Evolutionary conservation across 768 basidiomycete species (phyloP), one percentile per base, ranked within the genome.

Genomic region (Calocybe cyanea): DNA sequence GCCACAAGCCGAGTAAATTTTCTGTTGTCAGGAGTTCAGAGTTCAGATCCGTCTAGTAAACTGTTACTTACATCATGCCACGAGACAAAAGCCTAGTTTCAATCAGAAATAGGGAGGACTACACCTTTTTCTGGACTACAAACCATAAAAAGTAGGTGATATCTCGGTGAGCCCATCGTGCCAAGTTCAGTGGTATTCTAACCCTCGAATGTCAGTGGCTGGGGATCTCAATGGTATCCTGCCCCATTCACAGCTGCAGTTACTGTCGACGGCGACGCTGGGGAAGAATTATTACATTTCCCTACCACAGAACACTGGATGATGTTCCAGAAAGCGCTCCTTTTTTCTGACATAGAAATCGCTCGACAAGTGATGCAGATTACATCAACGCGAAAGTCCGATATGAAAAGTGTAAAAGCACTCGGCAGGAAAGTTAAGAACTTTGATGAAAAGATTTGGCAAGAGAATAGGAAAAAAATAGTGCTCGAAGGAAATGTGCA

Each of bases 361-460:
- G 73, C 76, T 2, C 58, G 66, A 18, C 58, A 70, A 45, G 69
- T 83, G 10, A 53, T 79, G 18, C 60, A 48, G 2, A 61, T 70
- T 15, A 60, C 48, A 1, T 64, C 62, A 4, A 61, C 61, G 2
- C 59, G 57, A n/a, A 57, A 60, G 28, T 41, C 43, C 1, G 64
- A 66, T 25, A 70, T 78, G 60, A 63, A 65, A 8, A 41, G 52
- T 6, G 74, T 81, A 8, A 83, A 82, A 59, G 64, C 63, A 2
- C 67, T 82, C n/a, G 80, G 80, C 4, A 62, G 80, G 15, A 61
- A 69, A 50, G 76, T 83, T 30, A 24, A 57, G 18, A 57, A 63
- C 38, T 83, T 83, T 52, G 64, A 76, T 41, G 74, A 78, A 15
- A 62, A 52, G 10, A 63, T 51, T 30, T 85, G 81, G 81, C 63